Conservation (phyloP, 257 asterid species). For the Nicotiana tabacum region DNA sequence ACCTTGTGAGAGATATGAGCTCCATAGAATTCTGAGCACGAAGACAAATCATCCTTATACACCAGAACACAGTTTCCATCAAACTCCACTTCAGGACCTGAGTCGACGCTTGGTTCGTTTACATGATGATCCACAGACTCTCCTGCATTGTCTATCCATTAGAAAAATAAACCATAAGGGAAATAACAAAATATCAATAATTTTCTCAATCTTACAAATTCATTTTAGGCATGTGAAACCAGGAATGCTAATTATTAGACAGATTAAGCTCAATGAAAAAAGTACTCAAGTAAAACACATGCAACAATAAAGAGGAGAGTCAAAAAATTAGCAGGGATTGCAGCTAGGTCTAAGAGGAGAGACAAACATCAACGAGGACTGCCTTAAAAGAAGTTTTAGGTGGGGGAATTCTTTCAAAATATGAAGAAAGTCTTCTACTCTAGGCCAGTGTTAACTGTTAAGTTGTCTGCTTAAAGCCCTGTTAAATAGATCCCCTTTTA, state of each 20-base stretch:
- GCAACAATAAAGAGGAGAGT: neutral
- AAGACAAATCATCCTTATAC: neutral
- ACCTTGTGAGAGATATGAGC: neutral
- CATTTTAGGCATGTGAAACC: neutral
- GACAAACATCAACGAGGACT: neutral
- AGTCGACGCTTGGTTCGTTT: neutral
- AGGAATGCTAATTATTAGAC: neutral
- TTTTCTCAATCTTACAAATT: neutral
- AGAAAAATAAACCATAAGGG: neutral
- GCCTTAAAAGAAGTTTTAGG: neutral
- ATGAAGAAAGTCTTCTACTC: neutral
- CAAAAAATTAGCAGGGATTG: neutral
- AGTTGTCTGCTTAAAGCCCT: neutral
- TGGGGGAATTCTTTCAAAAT: neutral
- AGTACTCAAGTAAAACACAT: neutral
- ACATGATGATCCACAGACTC: neutral
- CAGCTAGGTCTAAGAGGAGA: neutral
- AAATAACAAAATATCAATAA: neutral
- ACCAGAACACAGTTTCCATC: constrained; percentile 1
- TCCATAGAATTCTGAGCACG: neutral
- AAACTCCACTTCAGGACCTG: neutral
- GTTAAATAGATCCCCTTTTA: neutral
- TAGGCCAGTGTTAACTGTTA: neutral
- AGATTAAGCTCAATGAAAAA: neutral
- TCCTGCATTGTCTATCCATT: neutral